Percentiles rank a stretch among this genome's conserved stretches.
These are phyloP conservation scores for Aspergillus fischeri DNA, from an alignment of 2,329 filamentous ascomycete species.

Conservation along the genomic window DNA sequence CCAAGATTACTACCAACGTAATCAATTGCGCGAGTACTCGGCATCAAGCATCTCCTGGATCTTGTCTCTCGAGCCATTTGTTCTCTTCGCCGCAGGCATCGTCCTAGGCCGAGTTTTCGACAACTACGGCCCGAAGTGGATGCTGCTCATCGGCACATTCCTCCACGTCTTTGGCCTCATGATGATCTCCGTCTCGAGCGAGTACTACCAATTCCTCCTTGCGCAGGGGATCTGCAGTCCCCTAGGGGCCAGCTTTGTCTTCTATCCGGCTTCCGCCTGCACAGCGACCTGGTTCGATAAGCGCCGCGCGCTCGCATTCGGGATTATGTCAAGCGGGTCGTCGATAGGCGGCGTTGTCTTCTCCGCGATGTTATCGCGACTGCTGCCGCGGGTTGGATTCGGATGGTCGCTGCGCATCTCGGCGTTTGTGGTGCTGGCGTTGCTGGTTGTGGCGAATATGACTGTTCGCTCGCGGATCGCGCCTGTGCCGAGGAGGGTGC, in stretches of 20 bases:
- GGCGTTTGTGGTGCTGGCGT: slow-evolving; percentile 57
- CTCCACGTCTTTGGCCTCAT: slow-evolving; percentile 55
- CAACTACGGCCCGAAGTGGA: slow-evolving; percentile 54
- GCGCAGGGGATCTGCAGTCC: slow-evolving; percentile 52
- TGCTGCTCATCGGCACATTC: slow-evolving; percentile 49
- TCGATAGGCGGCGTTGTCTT: slow-evolving; percentile 56
- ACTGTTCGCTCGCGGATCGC: slow-evolving; percentile 48
- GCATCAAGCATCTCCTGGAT: slow-evolving; percentile 57
- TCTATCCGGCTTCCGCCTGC: slow-evolving; percentile 39
- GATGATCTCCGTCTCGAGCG: slow-evolving; percentile 50
- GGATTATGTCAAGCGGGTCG: slow-evolving; percentile 51
- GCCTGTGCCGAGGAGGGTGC: slow-evolving; percentile 14
- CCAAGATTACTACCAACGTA: slow-evolving; percentile 53
- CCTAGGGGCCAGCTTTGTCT: slow-evolving; percentile 47
- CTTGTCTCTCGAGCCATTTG: slow-evolving; percentile 51
- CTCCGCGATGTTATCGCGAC: slow-evolving; percentile 55
- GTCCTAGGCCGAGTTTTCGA: slow-evolving; percentile 61
- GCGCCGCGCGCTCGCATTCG: slow-evolving; percentile 50
- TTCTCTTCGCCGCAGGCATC: slow-evolving; percentile 54
- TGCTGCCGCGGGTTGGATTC: slow-evolving; percentile 51
- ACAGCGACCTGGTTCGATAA: slow-evolving; percentile 52
- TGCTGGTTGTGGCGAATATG: slow-evolving; percentile 50
- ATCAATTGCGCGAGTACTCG: slow-evolving; percentile 46
- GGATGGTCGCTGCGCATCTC: slow-evolving; percentile 54
- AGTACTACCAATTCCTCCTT: slow-evolving; percentile 55